A percentile compares a stretch with the other conserved stretches of the same genome.
Conservation (phyloP, 306 rosid species). For the Castanea mollissima region DNA sequence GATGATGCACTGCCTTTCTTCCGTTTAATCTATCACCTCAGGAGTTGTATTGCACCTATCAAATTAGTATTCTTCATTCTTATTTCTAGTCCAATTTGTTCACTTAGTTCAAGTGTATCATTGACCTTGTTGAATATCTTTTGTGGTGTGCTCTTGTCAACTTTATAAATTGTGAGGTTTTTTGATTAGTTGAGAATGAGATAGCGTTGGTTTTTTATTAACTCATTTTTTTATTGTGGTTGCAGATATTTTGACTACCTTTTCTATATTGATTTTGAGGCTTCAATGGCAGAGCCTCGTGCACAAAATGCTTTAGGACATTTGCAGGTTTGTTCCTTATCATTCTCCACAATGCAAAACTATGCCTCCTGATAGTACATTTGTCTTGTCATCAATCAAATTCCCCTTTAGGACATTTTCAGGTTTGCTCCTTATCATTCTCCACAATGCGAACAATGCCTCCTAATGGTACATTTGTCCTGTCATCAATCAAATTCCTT, state of each 20-base stretch:
- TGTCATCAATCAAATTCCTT: neutral
- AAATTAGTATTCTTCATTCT: neutral
- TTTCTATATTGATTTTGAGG: conserved; percentile 58
- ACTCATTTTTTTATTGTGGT: neutral
- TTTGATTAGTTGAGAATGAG: neutral
- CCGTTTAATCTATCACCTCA: neutral
- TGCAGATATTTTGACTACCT: conserved; percentile 54
- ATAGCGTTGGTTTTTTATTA: neutral
- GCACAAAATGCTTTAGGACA: conserved; percentile 53
- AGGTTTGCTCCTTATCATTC: conserved; percentile 35
- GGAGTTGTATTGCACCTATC: neutral
- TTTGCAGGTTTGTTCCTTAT: conserved; percentile 43
- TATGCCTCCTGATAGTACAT: neutral
- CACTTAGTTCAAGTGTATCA: neutral
- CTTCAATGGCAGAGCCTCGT: conserved; percentile 58
- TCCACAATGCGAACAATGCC: conserved; percentile 13
- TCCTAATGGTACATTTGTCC: neutral
- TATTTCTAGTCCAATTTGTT: neutral
- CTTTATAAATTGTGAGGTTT: neutral
- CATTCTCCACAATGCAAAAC: conserved; percentile 16
- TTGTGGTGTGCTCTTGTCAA: neutral
- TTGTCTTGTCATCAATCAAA: neutral
- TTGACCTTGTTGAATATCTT: neutral
- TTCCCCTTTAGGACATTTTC: conserved; percentile 38
- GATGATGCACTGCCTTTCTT: neutral